Evolutionary conservation across 2,329 filamentous ascomycete genomes (phyloP).

Genomic region (Aspergillus pseudoterreus): DNA sequence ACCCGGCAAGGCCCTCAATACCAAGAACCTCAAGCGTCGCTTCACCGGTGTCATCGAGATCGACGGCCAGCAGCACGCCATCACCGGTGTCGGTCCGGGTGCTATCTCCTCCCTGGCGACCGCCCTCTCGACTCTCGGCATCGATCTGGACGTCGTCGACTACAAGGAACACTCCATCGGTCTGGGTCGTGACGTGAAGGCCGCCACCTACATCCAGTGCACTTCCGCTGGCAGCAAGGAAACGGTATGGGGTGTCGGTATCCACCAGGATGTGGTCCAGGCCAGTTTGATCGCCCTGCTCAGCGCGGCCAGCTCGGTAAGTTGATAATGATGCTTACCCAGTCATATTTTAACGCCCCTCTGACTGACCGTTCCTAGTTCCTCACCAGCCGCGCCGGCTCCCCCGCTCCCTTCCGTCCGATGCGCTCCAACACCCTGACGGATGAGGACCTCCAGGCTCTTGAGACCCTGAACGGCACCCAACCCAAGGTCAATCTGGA

Average conservation of each 20-base stretch:
- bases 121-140: slow-evolving; percentile 71
- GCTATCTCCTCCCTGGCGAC: slow-evolving; percentile 85
- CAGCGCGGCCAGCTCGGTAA: slow-evolving; percentile 79
- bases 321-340: slow-evolving; percentile 26
- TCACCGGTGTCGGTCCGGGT: slow-evolving; percentile 80
- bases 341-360: neutral
- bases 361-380: slow-evolving; percentile 53
- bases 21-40: slow-evolving; percentile 70
- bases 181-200: slow-evolving; percentile 75
- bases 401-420: slow-evolving; percentile 61
- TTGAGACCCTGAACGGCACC: slow-evolving; percentile 36
- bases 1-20: slow-evolving; percentile 70
- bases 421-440: slow-evolving; percentile 52
- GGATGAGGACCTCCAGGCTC: slow-evolving; percentile 41
- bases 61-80: slow-evolving; percentile 72
- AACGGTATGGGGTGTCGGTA: slow-evolving; percentile 43
- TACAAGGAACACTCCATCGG: slow-evolving; percentile 97
- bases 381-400: slow-evolving; percentile 65
- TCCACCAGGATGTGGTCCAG: slow-evolving; percentile 89
- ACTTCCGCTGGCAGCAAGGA: slow-evolving; percentile 63
- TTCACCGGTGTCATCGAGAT: slow-evolving; percentile 84
- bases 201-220: slow-evolving; percentile 94
- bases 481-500: slow-evolving; percentile 35
- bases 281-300: slow-evolving; percentile 82
- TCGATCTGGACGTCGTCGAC: slow-evolving; percentile 85